These are phyloP conservation scores for Talaromyces amestolkiae DNA, from an alignment of 2,329 filamentous ascomycete genomes.

Conservation along the genomic window DNA sequence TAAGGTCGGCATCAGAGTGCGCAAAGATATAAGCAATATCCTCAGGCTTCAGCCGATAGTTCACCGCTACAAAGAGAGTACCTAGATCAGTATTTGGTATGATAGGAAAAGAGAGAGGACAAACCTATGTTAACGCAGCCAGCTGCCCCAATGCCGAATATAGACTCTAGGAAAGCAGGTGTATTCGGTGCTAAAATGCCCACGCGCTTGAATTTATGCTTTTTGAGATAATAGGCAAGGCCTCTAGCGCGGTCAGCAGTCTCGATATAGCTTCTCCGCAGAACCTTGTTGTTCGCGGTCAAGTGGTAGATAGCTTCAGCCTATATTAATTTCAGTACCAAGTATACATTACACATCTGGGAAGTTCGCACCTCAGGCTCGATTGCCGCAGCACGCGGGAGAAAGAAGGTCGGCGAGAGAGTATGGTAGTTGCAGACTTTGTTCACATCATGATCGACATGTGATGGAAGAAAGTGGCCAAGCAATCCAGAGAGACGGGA, in stretches of 20 bases:
- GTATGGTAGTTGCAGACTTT: constrained; percentile 50
- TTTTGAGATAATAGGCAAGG: constrained; percentile 80
- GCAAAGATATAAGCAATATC: constrained; percentile 90
- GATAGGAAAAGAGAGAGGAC: constrained; percentile 19
- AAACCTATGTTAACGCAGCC: constrained; percentile 71
- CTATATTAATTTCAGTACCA: constrained; percentile 33
- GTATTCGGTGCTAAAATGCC: constrained; percentile 91
- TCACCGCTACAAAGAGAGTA: constrained; percentile 50
- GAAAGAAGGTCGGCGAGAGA: constrained; percentile 82
- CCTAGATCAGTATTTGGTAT: background rate
- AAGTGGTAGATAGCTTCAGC: constrained; percentile 82
- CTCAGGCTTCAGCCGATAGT: constrained; percentile 73
- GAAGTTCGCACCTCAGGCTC: constrained; percentile 65
- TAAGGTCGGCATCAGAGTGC: constrained; percentile 79
- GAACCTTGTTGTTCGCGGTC: constrained; percentile 69
- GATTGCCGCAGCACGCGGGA: constrained; percentile 80
- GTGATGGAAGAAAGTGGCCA: constrained; percentile 26
- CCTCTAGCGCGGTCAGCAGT: constrained; percentile 83
- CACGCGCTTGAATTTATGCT: constrained; percentile 70
- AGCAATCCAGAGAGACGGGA: constrained; percentile 31
- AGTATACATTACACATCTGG: background rate
- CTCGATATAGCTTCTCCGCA: constrained; percentile 76
- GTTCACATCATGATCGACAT: constrained; percentile 8
- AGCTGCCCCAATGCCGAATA: constrained; percentile 81
- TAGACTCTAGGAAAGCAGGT: constrained; percentile 85